A percentile compares a stretch with the other conserved stretches of the same genome.
These are phyloP conservation scores for Aureobasidium subglaciale DNA, from an alignment of 2,329 filamentous ascomycete genomes.

Conservation along the genomic window DNA sequence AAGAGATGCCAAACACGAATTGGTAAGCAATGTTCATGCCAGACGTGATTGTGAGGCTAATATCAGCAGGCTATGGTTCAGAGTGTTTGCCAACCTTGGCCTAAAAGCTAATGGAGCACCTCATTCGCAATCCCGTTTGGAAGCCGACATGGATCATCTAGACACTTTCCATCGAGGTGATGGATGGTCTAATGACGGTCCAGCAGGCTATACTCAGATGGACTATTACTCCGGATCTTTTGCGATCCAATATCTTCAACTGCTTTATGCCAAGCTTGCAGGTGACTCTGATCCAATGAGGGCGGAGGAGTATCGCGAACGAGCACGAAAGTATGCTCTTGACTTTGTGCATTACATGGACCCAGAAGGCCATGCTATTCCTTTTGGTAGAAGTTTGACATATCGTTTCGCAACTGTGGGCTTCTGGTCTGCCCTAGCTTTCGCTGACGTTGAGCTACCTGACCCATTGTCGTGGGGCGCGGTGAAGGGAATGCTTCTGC, in stretches of 20 bases:
- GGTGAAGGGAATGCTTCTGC: constrained; percentile 66
- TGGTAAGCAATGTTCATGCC: constrained; percentile 33
- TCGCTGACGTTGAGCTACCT: constrained; percentile 66
- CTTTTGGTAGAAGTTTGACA: constrained; percentile 69
- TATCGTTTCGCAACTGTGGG: constrained; percentile 83
- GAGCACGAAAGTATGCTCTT: constrained; percentile 59
- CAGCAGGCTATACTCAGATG: constrained; percentile 73
- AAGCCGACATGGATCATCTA: constrained; percentile 69
- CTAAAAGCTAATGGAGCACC: constrained; percentile 66
- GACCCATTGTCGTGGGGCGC: constrained; percentile 69
- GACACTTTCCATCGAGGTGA: constrained; percentile 76
- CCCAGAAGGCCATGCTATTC: constrained; percentile 61
- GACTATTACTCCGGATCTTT: constrained; percentile 81
- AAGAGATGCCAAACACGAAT: constrained; percentile 63
- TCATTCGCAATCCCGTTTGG: constrained; percentile 62
- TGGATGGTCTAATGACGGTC: constrained; percentile 74
- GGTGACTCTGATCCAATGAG: constrained; percentile 57
- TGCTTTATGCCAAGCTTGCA: constrained; percentile 67
- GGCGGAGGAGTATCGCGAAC: constrained; percentile 61
- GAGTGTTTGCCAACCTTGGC: constrained; percentile 75
- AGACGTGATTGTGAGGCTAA: neutral
- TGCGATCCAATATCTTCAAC: constrained; percentile 72
- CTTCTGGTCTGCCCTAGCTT: constrained; percentile 73
- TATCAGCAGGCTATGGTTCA: constrained; percentile 67
- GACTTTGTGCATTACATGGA: constrained; percentile 74